phyloP scores from a whole-genome alignment of 129 eudicot species.

The Centella asiatica region DNA sequence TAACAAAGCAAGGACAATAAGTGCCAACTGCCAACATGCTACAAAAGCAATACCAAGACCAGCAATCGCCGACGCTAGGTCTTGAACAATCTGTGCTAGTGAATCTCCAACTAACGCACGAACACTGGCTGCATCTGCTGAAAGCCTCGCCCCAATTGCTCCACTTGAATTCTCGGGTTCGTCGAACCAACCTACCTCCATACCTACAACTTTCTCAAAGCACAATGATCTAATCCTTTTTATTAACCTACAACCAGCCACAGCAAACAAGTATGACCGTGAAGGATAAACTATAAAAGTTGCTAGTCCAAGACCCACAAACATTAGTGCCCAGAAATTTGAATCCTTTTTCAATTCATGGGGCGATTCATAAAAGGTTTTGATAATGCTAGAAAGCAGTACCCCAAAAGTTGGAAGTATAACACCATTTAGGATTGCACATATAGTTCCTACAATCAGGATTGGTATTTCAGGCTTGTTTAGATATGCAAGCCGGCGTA shows the following conservation, averaged over 20 bases:
- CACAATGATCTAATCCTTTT: constrained; percentile 59
- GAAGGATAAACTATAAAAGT: constrained; percentile 46
- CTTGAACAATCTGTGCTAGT: constrained; percentile 71
- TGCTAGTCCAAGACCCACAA: constrained; percentile 44
- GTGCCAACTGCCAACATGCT: constrained; percentile 80
- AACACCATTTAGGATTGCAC: constrained; percentile 60
- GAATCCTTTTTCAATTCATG: constrained; percentile 49
- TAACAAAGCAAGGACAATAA: constrained; percentile 57
- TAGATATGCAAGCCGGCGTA: constrained; percentile 61
- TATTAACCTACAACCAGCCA: constrained; percentile 71
- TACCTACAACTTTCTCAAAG: constrained; percentile 61
- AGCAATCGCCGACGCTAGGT: constrained; percentile 34
- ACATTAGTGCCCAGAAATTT: constrained; percentile 68
- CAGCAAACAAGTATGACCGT: constrained; percentile 54
- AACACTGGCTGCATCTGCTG: constrained; percentile 68
- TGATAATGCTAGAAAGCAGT: constrained; percentile 52
- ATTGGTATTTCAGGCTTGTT: constrained; percentile 84
- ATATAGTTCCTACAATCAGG: constrained; percentile 47
- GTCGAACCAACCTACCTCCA: constrained; percentile 94
- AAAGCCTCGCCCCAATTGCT: constrained; percentile 69
- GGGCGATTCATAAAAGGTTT: constrained; percentile 48
- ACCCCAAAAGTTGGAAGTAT: constrained; percentile 60
- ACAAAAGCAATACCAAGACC: constrained; percentile 62
- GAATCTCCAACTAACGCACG: constrained; percentile 82
- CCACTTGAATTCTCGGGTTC: constrained; percentile 73